Base-by-base conservation (phyloP, 305 asterid genomes). In the Fraxinus angustifolia region DNA sequence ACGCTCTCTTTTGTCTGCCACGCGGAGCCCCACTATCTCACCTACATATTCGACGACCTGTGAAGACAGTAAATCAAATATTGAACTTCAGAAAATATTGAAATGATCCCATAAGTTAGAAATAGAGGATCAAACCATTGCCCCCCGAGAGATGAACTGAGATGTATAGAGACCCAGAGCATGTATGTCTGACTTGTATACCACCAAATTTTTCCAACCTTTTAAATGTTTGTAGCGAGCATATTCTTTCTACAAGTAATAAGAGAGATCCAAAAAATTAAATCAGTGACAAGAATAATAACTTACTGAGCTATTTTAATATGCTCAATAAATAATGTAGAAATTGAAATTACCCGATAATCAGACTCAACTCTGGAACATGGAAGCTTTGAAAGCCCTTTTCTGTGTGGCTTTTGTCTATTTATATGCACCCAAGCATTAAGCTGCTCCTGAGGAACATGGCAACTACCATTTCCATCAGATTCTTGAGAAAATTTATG, bases 101-200 rank as follows among this genome's bases (percentile, higher is more conserved):
- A 35, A 62, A 74, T 75, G 65, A 35, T 79, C 77, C 53, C 74
- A 48, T 70, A 70, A 85, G 74, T 75, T 77, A 28, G 35, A 73
- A 82, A 68, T 31, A 60, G 33, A 28, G 62, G 83, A 85, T 82
- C 88, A 79, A 77, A 88, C 93, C 94, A 92, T 88, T 87, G 91
- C 87, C 75, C 92, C 89, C 30, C 84, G 82, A 68, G 88, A 85
- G 83, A 92, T 90, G 89, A 89, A 89, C 79, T 78, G 89, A 45
- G 93, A 89, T 38, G 94, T 90, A 90, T 92, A 92, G 82, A 92
- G 92, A 77, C 97, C 94, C 85, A 87, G 87, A 79, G 94, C 97
- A 77, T 92, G 97, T 81, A 90, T 92, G 84, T 87, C 90, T 45
- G 94, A 92, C 86, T 90, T 92, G 85, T 92, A 90, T 48, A 92